These are phyloP conservation scores for Pseudogymnoascus sp. DNA, from an alignment of 2,329 filamentous ascomycete genomes.

Conservation along the genomic window DNA sequence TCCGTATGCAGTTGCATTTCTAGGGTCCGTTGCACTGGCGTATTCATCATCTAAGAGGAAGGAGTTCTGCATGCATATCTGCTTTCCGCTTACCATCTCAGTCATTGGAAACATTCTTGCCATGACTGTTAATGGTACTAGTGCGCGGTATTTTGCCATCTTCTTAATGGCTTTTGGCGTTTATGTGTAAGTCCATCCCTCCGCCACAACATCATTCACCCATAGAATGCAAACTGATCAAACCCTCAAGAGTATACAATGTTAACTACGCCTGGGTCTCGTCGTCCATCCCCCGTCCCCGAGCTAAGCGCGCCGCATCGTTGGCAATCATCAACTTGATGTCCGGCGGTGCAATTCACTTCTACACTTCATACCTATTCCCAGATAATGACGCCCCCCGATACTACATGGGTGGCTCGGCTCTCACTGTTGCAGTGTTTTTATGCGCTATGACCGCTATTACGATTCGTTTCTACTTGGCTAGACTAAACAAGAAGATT, in stretches of 20 bases:
- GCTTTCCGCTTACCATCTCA: slow-evolving; percentile 8
- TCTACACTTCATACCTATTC: slow-evolving; percentile 28
- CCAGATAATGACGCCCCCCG: slow-evolving; percentile 25
- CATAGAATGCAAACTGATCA: not conserved
- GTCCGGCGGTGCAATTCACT: slow-evolving; percentile 15
- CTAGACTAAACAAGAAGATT: not conserved
- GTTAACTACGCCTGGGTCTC: slow-evolving; percentile 11
- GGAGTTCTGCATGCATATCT: slow-evolving; percentile 12
- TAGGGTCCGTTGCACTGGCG: slow-evolving; percentile 12
- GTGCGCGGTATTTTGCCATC: slow-evolving; percentile 13
- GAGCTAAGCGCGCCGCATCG: slow-evolving; percentile 12
- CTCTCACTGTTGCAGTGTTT: not conserved
- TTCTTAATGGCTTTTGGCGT: slow-evolving; percentile 11
- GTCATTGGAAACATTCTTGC: slow-evolving; percentile 12
- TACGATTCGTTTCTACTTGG: not conserved
- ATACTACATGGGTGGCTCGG: slow-evolving; percentile 23
- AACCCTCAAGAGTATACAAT: not conserved
- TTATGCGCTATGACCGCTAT: not conserved
- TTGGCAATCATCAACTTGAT: slow-evolving; percentile 23
- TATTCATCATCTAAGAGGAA: slow-evolving; percentile 20
- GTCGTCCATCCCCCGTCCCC: slow-evolving; percentile 11
- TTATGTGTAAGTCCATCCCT: not conserved
- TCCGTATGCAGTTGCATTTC: slow-evolving; percentile 27
- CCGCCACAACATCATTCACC: not conserved
- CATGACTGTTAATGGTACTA: slow-evolving; percentile 9